Evolutionary conservation across 306 rosid genomes (phyloP).

Genomic region (Vigna nakashimae): DNA sequence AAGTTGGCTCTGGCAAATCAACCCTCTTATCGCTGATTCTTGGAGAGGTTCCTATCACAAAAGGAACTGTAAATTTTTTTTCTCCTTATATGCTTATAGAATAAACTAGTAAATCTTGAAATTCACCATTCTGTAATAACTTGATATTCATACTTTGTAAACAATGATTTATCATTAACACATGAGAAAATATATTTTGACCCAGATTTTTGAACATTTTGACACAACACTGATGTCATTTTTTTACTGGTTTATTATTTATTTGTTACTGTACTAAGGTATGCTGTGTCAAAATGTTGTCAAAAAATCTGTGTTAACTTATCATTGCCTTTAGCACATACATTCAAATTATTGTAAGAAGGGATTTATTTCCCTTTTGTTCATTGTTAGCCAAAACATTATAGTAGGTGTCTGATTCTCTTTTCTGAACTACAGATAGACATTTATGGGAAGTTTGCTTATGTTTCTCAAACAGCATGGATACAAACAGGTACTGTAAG

Average conservation of each 20-base stretch:
- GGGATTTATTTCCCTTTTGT: background rate
- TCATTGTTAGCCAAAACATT: background rate
- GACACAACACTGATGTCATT: too few species aligned
- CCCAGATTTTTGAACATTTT: too few species aligned
- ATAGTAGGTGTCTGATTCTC: background rate
- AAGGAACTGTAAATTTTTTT: constrained; percentile 59
- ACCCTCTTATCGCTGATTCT: constrained; percentile 70
- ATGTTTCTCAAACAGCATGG: constrained; percentile 68
- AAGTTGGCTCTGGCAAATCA: constrained; percentile 84
- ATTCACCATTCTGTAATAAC: background rate
- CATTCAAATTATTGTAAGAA: background rate
- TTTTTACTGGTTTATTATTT: too few species aligned
- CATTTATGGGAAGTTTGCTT: constrained; percentile 54
- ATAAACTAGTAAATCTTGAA: background rate
- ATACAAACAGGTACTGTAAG: constrained; percentile 57
- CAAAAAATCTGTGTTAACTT: too few species aligned
- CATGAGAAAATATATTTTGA: too few species aligned
- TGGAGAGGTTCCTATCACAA: constrained; percentile 62
- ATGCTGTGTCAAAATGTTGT: too few species aligned
- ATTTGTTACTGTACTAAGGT: too few species aligned
- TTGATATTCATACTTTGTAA: background rate
- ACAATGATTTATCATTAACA: background rate
- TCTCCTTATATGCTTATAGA: background rate
- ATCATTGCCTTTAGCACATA: background rate
- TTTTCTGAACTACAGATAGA: constrained; percentile 40